Percentiles rank a stretch among this genome's conserved stretches.
Conservation (phyloP, 257 asterid species). For the Jacaranda copaia region DNA sequence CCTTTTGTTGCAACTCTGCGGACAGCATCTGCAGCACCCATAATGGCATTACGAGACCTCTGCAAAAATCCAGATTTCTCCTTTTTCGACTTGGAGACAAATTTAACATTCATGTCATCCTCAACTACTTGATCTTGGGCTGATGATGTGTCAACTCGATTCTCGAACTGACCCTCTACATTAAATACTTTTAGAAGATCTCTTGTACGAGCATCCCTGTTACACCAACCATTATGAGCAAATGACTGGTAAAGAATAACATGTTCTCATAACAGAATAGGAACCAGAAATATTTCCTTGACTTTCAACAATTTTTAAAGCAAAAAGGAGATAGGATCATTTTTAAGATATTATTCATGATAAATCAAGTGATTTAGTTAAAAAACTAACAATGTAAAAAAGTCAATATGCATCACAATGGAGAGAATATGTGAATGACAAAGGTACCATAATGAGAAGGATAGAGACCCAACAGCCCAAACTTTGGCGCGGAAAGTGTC, state of each 20-base stretch:
- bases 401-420: neutral
- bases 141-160: conserved; percentile 65
- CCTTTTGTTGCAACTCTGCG: conserved; percentile 89
- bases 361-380: neutral
- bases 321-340: neutral
- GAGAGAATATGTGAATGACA: conserved; percentile 14
- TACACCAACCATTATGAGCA: conserved; percentile 27
- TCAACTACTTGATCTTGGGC: conserved; percentile 73
- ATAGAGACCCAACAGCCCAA: conserved; percentile 81
- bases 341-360: conserved; percentile 3
- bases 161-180: conserved; percentile 87
- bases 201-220: conserved; percentile 94
- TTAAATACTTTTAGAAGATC: conserved; percentile 86
- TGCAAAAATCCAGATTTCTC: conserved; percentile 91
- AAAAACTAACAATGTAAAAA: neutral
- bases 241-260: neutral
- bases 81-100: conserved; percentile 78
- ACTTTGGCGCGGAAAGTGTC: conserved; percentile 73
- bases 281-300: too few relatives aligned
- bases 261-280: neutral
- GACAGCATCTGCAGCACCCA: conserved; percentile 99
- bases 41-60: conserved; percentile 85
- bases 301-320: too few relatives aligned
- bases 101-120: conserved; percentile 76
- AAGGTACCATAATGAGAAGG: conserved; percentile 86